phyloP scores from a whole-genome alignment of 352 stramenopile genomes.

The Phytophthora aleatoria region DNA sequence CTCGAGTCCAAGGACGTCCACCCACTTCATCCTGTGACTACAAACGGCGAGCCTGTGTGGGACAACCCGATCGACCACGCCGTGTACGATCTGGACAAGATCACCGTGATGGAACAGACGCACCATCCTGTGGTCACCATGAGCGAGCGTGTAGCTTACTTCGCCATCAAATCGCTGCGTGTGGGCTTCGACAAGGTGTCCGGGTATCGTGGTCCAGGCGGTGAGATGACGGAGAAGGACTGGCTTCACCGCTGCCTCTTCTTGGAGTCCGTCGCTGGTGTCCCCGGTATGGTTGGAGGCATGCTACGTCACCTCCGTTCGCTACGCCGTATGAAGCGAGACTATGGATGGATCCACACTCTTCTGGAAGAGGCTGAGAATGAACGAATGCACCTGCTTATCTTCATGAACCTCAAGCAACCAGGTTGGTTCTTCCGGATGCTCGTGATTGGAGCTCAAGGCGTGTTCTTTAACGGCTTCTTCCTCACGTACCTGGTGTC shows the following conservation, averaged over 20 bases:
- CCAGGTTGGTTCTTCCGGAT: conserved; percentile 76
- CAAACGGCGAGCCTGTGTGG: conserved; percentile 25
- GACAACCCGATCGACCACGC: conserved; percentile 42
- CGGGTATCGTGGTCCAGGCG: conserved; percentile 58
- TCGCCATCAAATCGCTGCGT: conserved; percentile 48
- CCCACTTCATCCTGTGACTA: conserved; percentile 7
- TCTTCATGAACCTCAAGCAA: conserved; percentile 90
- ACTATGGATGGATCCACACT: conserved; percentile 92
- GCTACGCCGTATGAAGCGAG: conserved; percentile 82
- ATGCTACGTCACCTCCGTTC: conserved; percentile 83
- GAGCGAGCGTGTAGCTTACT: conserved; percentile 33
- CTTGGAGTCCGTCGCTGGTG: conserved; percentile 77
- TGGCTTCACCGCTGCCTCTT: conserved; percentile 78
- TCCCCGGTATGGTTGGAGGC: conserved; percentile 78
- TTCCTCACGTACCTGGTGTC: conserved; percentile 88
- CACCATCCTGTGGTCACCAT: conserved; percentile 34
- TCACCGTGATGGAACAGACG: conserved; percentile 32
- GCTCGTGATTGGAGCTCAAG: conserved; percentile 82
- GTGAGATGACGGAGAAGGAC: conserved; percentile 64
- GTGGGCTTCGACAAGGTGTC: conserved; percentile 55
- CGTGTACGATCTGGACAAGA: conserved; percentile 43
- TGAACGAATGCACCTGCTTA: conserved; percentile 93
- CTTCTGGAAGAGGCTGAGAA: conserved; percentile 94
- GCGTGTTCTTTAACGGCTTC: conserved; percentile 89
- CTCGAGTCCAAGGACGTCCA: conserved; percentile 28